Percentiles rank a stretch among this genome's conserved stretches.
Conservation (phyloP, 2,329 filamentous ascomycete genomes). For the Metarhizium robertsii region DNA sequence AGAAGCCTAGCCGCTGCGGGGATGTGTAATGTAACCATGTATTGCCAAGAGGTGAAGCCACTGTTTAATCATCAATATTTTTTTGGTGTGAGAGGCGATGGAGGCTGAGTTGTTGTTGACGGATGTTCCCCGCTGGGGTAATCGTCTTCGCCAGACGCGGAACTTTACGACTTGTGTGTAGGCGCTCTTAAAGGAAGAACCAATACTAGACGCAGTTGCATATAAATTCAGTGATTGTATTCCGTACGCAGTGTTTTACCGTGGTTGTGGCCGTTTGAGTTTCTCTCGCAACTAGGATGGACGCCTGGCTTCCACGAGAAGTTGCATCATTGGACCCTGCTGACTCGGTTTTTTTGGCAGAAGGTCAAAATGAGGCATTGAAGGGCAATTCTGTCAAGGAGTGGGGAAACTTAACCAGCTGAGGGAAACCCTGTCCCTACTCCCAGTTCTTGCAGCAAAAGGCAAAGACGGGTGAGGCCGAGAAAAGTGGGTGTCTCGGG, state of each 20-base stretch:
- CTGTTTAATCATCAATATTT: neutral
- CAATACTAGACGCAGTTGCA: too few species aligned
- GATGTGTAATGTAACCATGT: neutral
- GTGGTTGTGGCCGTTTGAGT: too few species aligned
- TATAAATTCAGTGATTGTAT: too few species aligned
- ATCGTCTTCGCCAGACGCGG: neutral
- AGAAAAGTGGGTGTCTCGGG: neutral
- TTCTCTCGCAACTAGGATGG: too few species aligned
- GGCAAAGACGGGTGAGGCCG: neutral
- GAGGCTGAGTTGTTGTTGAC: neutral
- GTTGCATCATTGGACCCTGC: neutral
- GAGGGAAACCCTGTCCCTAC: neutral
- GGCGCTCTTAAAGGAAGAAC: too few species aligned
- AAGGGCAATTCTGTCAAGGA: neutral
- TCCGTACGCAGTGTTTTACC: too few species aligned
- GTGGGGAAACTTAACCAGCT: neutral
- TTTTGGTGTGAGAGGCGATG: neutral
- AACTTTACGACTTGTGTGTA: neutral
- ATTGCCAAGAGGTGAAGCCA: neutral
- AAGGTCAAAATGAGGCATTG: neutral
- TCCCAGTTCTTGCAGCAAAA: neutral
- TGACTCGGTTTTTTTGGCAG: neutral
- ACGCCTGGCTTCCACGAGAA: neutral
- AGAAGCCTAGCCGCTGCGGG: neutral
- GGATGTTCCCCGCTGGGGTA: neutral